Conservation (phyloP, 805 yeast genomes). For the Saccharomycopsis babjevae region DNA sequence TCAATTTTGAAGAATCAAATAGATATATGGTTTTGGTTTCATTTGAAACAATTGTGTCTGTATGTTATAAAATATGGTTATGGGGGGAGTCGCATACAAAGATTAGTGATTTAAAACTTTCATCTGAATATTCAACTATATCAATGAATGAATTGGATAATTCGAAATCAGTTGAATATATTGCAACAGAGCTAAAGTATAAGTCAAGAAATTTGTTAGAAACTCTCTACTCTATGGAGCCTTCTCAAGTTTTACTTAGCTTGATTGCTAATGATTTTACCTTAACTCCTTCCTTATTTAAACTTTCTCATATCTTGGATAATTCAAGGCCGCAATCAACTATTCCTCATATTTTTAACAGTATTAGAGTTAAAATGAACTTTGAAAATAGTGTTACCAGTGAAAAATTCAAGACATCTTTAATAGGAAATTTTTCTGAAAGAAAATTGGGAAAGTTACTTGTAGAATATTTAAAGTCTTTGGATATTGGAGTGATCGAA, state of each 20-base stretch:
- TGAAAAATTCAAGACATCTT: slow-evolving; percentile 24
- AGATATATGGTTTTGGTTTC: slow-evolving; percentile 49
- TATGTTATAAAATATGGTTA: slow-evolving; percentile 58
- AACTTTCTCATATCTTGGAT: slow-evolving; percentile 68
- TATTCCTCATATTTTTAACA: slow-evolving; percentile 53
- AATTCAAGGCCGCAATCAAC: slow-evolving; percentile 73
- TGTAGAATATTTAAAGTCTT: slow-evolving; percentile 47
- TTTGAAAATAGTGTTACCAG: slow-evolving; percentile 19
- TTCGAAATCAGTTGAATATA: slow-evolving; percentile 32
- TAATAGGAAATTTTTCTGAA: slow-evolving; percentile 38
- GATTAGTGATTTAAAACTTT: neutral
- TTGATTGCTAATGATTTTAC: slow-evolving; percentile 33
- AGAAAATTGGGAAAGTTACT: slow-evolving; percentile 42
- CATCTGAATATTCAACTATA: slow-evolving; percentile 4
- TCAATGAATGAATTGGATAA: slow-evolving; percentile 19
- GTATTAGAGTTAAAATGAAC: slow-evolving; percentile 40
- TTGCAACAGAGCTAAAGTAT: slow-evolving; percentile 54
- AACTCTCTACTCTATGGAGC: slow-evolving; percentile 53
- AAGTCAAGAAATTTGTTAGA: slow-evolving; percentile 59
- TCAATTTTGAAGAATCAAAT: slow-evolving; percentile 42
- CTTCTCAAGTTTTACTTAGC: slow-evolving; percentile 62
- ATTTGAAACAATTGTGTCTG: slow-evolving; percentile 46
- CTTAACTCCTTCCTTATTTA: slow-evolving; percentile 33
- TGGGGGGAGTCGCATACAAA: slow-evolving; percentile 41
- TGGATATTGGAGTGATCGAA: slow-evolving; percentile 69